A percentile compares a stretch with the other conserved stretches of the same genome.
Evolutionary conservation across 306 rosid species (phyloP).

Genomic region (Lathyrus oleraceus): DNA sequence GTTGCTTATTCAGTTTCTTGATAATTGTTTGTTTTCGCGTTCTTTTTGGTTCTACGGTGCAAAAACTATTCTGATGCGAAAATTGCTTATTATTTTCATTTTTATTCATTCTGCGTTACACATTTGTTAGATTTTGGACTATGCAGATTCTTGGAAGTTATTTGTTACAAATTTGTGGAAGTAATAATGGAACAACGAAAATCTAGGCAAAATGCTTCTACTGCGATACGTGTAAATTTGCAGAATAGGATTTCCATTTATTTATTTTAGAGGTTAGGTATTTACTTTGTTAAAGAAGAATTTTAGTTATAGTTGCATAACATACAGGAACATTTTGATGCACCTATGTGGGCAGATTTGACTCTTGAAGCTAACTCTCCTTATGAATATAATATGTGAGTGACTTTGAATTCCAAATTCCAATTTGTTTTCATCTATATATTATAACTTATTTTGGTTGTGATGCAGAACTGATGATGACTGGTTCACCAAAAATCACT

Average conservation of each 20-base stretch:
- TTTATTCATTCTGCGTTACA: not conserved
- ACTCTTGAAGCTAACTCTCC: conserved; percentile 47
- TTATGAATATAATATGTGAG: conserved; percentile 50
- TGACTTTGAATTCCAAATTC: conserved; percentile 15
- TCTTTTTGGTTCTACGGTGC: too few species aligned
- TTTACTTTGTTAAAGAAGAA: not conserved
- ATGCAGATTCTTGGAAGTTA: not conserved
- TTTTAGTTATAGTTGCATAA: conserved; percentile 20
- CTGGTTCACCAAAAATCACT: conserved; percentile 72
- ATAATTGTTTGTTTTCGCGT: not conserved
- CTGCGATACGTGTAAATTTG: not conserved
- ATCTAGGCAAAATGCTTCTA: not conserved
- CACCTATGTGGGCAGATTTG: conserved; percentile 89
- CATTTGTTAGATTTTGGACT: conserved; percentile 10
- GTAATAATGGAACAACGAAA: not conserved
- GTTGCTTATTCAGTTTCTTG: not conserved
- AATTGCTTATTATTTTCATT: not conserved
- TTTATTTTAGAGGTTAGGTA: not conserved
- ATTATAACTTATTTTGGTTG: not conserved
- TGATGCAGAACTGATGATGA: conserved; percentile 57
- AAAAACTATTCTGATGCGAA: too few species aligned
- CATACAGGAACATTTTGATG: conserved; percentile 70
- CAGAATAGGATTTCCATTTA: not conserved
- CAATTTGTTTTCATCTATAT: not conserved
- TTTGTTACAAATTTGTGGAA: not conserved